phyloP scores from a whole-genome alignment of 495 filamentous ascomycete species.

The Amniculicola lignicola region DNA sequence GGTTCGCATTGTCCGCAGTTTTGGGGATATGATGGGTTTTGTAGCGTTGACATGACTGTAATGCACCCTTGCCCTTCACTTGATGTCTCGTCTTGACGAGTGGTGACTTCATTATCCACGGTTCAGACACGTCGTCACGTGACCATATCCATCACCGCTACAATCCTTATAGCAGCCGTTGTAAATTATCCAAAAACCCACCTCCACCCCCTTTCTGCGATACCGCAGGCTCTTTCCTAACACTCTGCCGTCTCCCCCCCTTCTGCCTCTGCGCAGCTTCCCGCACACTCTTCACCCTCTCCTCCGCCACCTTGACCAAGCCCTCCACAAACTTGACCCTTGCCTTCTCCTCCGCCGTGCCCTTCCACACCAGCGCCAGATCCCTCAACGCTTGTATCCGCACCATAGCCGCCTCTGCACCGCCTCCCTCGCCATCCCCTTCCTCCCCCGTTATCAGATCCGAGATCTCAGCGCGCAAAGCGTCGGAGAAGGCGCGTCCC shows the following conservation, averaged over 20 bases:
- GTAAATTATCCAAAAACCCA: neutral
- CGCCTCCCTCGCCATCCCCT: slow-evolving; percentile 42
- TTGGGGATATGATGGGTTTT: no score
- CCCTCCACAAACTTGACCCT: slow-evolving; percentile 76
- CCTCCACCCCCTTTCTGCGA: neutral
- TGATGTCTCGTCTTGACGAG: no score
- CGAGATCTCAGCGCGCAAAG: slow-evolving; percentile 67
- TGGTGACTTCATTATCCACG: no score
- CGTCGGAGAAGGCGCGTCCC: slow-evolving; percentile 67
- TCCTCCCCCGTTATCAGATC: slow-evolving; percentile 57
- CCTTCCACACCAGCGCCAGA: slow-evolving; percentile 79
- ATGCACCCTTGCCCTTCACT: no score
- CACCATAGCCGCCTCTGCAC: slow-evolving; percentile 63
- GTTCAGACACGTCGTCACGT: no score
- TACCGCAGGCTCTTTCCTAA: neutral
- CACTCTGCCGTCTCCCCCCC: slow-evolving; percentile 11
- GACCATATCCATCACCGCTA: no score
- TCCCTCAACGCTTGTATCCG: slow-evolving; percentile 71
- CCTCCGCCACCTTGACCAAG: slow-evolving; percentile 58
- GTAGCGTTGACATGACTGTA: no score
- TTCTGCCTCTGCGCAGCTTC: slow-evolving; percentile 16
- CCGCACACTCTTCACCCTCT: slow-evolving; percentile 32
- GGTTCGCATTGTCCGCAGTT: no score
- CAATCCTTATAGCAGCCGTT: no score
- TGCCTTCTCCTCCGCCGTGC: slow-evolving; percentile 88